A percentile compares a stretch with the other conserved stretches of the same genome.
These are phyloP conservation scores for Fusarium keratoplasticum DNA, from an alignment of 2,329 filamentous ascomycete species.

Conservation along the genomic window DNA sequence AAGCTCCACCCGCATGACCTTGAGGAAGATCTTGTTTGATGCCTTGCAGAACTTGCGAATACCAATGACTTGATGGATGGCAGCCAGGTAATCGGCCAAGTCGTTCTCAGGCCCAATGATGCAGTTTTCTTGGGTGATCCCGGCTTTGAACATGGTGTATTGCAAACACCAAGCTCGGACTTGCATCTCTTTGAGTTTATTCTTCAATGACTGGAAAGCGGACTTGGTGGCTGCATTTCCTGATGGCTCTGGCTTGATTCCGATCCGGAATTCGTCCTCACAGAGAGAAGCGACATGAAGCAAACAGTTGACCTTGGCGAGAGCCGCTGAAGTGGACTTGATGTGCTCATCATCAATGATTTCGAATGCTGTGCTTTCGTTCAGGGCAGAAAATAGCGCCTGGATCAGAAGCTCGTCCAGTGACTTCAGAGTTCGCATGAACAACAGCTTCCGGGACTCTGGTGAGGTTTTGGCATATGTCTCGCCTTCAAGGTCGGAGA, in stretches of 20 bases:
- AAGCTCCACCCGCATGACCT: slow-evolving; percentile 88
- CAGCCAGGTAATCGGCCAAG: slow-evolving; percentile 81
- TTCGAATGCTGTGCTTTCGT: slow-evolving; percentile 78
- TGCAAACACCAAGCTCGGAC: slow-evolving; percentile 89
- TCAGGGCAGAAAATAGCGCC: slow-evolving; percentile 75
- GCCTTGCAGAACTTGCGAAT: slow-evolving; percentile 86
- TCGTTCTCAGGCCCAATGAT: slow-evolving; percentile 78
- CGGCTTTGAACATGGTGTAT: slow-evolving; percentile 83
- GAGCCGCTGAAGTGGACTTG: slow-evolving; percentile 75
- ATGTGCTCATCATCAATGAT: slow-evolving; percentile 86
- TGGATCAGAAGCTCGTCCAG: slow-evolving; percentile 82
- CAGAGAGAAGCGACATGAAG: slow-evolving; percentile 84
- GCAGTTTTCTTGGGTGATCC: slow-evolving; percentile 73
- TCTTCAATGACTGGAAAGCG: slow-evolving; percentile 65
- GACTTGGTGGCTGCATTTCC: slow-evolving; percentile 67
- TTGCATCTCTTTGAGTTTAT: slow-evolving; percentile 86
- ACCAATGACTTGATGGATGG: slow-evolving; percentile 86
- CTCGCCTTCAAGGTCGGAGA: slow-evolving; percentile 71
- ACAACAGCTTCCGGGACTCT: slow-evolving; percentile 74
- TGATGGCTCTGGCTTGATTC: slow-evolving; percentile 72
- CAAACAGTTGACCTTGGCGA: slow-evolving; percentile 78
- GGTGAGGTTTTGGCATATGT: slow-evolving; percentile 69
- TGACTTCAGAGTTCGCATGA: slow-evolving; percentile 82
- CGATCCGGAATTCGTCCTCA: slow-evolving; percentile 87
- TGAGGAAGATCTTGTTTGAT: slow-evolving; percentile 88